Evolutionary conservation across 768 basidiomycete species (phyloP), one percentile per base, ranked within the genome.

Genomic region (Kondoa subrosea): DNA sequence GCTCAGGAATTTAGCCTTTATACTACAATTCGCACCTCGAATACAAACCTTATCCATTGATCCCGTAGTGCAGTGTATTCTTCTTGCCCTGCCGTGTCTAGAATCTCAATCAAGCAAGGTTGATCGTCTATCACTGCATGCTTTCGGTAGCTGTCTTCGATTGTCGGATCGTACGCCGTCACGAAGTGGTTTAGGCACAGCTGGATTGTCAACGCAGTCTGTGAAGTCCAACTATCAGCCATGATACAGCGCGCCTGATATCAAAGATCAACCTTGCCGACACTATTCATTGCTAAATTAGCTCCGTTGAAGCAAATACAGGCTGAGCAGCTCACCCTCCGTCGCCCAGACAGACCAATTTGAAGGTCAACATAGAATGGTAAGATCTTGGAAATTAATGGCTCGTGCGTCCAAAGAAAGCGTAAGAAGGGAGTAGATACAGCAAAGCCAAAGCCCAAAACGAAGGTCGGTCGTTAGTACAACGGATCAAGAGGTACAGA

Each of bases 81-180:
- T 72, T 75, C 74, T 69, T 67, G 66, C 16, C 68, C 68, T 26
- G 66, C 66, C n/a, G 68, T 67, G 67, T 67, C 68, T 59, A 97
- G 84, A 65, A 97, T 92, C 76, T 97, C 92, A 67, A 95, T 84
- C 63, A 95, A 82, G 25, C 91, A 91, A n/a, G 95, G 89, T 78
- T 96, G 90, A n/a, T 93, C 92, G 78, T 97, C 92, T 72, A 97
- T 91, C 34, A 93, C 86, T 71, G 90, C 92, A 76, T 95, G 91
- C 77, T 73, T 74, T 2, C 74, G 71, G 56, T 75, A 74, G n/a
- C 71, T 71, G 59, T 74, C 73, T 69, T 74, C 73, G 69, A 75
- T 75, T 0, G 74, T 75, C 0, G 74, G 74, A 66, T 75, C 74
- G 65, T 75, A 75, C 3, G 73, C 72, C 71, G 8, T 67, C 26